These are phyloP conservation scores for Oidium heveae DNA, from an alignment of 2,329 filamentous ascomycete genomes.

Conservation along the genomic window DNA sequence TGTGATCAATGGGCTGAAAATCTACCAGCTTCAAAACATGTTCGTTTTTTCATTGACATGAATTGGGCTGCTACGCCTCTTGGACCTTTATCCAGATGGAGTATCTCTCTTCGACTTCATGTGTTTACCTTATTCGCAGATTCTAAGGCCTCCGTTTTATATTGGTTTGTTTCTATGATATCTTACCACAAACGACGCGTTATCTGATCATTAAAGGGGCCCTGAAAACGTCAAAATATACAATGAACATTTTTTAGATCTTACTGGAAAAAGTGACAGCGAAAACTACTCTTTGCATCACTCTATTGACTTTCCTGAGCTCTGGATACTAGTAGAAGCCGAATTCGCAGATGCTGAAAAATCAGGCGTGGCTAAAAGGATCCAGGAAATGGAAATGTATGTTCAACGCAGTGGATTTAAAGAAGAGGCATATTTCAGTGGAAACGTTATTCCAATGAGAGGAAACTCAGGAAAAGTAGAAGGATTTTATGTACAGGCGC, in stretches of 20 bases:
- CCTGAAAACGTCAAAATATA: constrained; percentile 8
- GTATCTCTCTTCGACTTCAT: constrained; percentile 6
- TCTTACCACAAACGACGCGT: neutral
- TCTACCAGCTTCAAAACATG: constrained; percentile 7
- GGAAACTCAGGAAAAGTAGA: constrained; percentile 7
- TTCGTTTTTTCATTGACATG: constrained; percentile 6
- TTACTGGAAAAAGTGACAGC: constrained; percentile 8
- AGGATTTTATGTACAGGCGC: constrained; percentile 8
- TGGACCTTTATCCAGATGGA: constrained; percentile 7
- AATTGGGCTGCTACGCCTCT: constrained; percentile 8
- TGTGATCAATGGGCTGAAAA: constrained; percentile 5
- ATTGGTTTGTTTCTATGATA: constrained; percentile 5
- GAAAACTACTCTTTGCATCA: constrained; percentile 7
- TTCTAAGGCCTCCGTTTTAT: constrained; percentile 6
- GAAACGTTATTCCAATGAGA: constrained; percentile 10
- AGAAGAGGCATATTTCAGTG: constrained; percentile 11
- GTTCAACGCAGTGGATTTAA: constrained; percentile 8
- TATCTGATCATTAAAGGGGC: constrained; percentile 5
- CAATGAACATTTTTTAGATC: constrained; percentile 8
- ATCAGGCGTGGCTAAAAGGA: constrained; percentile 5
- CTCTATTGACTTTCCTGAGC: constrained; percentile 6
- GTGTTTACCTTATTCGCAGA: constrained; percentile 8
- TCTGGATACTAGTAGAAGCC: constrained; percentile 4
- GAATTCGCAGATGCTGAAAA: constrained; percentile 6
- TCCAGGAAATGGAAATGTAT: constrained; percentile 9